Percentiles rank a stretch among this genome's conserved stretches.
These are phyloP conservation scores for Arthrobotrys megalospora DNA, from an alignment of 2,329 filamentous ascomycete species.

Conservation along the genomic window DNA sequence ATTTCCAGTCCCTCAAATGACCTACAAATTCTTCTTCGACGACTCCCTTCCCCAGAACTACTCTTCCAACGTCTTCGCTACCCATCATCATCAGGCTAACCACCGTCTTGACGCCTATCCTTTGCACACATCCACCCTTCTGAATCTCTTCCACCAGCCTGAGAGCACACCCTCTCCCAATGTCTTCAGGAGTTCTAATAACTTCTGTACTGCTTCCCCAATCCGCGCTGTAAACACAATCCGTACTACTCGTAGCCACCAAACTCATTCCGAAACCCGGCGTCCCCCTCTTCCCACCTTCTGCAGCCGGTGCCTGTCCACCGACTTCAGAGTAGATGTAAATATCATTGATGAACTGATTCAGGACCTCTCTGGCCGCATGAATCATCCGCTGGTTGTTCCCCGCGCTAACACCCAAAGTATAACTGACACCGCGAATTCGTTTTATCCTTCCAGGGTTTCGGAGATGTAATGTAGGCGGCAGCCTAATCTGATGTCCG, in stretches of 20 bases:
- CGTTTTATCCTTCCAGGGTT: slow-evolving; percentile 87
- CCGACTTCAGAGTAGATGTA: slow-evolving; percentile 83
- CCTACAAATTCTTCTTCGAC: slow-evolving; percentile 85
- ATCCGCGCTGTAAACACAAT: slow-evolving; percentile 89
- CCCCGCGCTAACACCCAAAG: slow-evolving; percentile 88
- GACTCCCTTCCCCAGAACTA: slow-evolving; percentile 85
- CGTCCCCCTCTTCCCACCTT: slow-evolving; percentile 75
- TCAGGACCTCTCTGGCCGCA: slow-evolving; percentile 86
- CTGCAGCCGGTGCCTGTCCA: slow-evolving; percentile 48
- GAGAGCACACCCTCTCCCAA: slow-evolving; percentile 88
- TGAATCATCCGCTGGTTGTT: slow-evolving; percentile 98
- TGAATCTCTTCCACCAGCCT: slow-evolving; percentile 88
- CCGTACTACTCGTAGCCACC: slow-evolving; percentile 89
- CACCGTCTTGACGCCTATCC: slow-evolving; percentile 80
- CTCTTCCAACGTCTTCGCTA: slow-evolving; percentile 90
- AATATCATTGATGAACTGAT: slow-evolving; percentile 87
- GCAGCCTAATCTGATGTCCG: slow-evolving; percentile 90
- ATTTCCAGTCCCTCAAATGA: slow-evolving; percentile 85
- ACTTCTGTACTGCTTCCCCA: slow-evolving; percentile 78
- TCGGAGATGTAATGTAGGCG: slow-evolving; percentile 92
- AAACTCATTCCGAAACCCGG: slow-evolving; percentile 92
- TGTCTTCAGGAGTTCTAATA: slow-evolving; percentile 87
- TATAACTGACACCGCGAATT: slow-evolving; percentile 93
- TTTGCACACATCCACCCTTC: slow-evolving; percentile 84
- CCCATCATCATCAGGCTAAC: slow-evolving; percentile 98